Percentiles rank a stretch among this genome's conserved stretches.
These are phyloP conservation scores for Ceriops tagal DNA, from an alignment of 345 rosid genomes.

Conservation along the genomic window DNA sequence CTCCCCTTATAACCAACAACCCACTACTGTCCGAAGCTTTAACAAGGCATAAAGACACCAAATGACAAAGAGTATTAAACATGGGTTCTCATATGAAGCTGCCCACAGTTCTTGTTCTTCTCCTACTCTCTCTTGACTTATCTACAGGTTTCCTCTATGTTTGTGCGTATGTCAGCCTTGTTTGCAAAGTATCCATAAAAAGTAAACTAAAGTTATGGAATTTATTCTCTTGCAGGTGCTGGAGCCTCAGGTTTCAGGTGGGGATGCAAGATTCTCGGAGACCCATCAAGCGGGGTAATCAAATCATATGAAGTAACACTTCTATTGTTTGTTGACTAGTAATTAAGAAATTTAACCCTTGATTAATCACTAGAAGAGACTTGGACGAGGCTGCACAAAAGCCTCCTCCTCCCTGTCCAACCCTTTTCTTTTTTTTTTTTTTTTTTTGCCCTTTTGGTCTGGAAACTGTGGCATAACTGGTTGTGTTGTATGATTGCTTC, in stretches of 20 bases:
- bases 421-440: too few relatives aligned
- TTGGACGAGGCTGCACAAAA: too few relatives aligned
- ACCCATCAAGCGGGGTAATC: slow-evolving; percentile 21
- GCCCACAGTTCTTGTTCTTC: slow-evolving; percentile 17
- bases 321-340: too few relatives aligned
- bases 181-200: neutral
- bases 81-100: slow-evolving; percentile 23
- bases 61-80: neutral
- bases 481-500: neutral
- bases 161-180: neutral
- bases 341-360: too few relatives aligned
- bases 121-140: slow-evolving; percentile 15
- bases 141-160: slow-evolving; percentile 19
- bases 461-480: too few relatives aligned
- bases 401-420: too few relatives aligned
- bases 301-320: neutral
- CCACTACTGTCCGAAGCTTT: neutral
- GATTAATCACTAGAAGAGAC: too few relatives aligned
- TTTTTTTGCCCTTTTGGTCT: too few relatives aligned
- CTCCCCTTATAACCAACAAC: slow-evolving; percentile 28
- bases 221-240: slow-evolving; percentile 9
- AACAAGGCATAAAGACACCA: neutral
- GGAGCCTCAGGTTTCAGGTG: slow-evolving; percentile 8
- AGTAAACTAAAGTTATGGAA: neutral
- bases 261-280: slow-evolving; percentile 4